Conservation (phyloP, 73 alveolate species). For the Halteria grandinella region DNA sequence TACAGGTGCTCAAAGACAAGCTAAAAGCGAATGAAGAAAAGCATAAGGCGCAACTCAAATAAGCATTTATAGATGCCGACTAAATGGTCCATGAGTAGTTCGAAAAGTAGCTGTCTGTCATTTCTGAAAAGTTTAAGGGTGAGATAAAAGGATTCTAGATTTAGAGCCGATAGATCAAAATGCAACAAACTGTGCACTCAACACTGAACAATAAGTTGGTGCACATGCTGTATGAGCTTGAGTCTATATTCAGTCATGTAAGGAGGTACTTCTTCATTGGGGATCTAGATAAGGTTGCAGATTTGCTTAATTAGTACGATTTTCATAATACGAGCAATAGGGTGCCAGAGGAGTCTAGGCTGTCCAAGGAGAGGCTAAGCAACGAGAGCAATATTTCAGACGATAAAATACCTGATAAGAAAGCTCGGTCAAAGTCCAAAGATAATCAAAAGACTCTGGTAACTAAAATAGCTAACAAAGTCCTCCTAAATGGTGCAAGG, state of each 20-base stretch:
- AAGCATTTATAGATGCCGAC: not conserved
- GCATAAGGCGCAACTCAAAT: not conserved
- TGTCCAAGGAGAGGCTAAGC: not conserved
- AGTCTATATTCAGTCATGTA: not conserved
- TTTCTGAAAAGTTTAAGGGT: not conserved
- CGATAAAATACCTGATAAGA: not conserved
- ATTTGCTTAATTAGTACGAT: constrained; percentile 1
- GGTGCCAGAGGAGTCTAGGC: not conserved
- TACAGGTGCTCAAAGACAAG: not conserved
- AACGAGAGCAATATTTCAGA: not conserved
- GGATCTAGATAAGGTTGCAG: not conserved
- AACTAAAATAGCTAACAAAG: not conserved
- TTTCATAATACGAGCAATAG: not conserved
- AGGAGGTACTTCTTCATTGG: not conserved
- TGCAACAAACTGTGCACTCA: not conserved
- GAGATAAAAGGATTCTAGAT: constrained; percentile 1
- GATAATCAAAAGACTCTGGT: too few relatives aligned
- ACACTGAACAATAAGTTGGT: constrained; percentile 2
- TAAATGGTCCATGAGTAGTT: constrained; percentile 10
- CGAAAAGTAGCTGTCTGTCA: constrained; percentile 4
- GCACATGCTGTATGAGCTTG: not conserved
- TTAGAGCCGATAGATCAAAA: not conserved
- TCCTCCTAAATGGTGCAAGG: not conserved
- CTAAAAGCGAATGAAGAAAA: constrained; percentile 7
- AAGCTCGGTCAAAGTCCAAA: not conserved